phyloP scores from a whole-genome alignment of 169 alveolate species.

The Eimeria tenella region DNA sequence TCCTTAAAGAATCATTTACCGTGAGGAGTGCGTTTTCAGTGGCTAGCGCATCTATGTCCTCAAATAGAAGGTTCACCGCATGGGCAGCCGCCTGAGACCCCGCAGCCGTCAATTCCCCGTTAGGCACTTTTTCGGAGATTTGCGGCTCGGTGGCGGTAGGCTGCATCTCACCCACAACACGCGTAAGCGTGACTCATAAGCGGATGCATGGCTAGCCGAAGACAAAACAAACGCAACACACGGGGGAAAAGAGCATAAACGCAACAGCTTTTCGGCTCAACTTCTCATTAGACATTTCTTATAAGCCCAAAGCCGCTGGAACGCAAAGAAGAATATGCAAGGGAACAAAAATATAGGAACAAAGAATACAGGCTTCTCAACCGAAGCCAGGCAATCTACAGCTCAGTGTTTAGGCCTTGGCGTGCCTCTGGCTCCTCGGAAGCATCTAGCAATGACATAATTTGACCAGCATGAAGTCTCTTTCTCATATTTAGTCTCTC shows the following conservation, averaged over 20 bases:
- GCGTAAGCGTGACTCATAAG: no score
- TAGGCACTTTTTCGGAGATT: no score
- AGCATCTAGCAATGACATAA: conserved; percentile 4
- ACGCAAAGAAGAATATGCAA: not conserved
- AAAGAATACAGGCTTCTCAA: not conserved
- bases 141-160: no score
- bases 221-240: no score
- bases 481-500: conserved; percentile 24
- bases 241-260: no score
- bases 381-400: not conserved
- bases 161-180: no score
- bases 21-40: conserved; percentile 42
- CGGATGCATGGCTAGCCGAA: no score
- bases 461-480: not conserved
- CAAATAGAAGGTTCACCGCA: conserved; percentile 22
- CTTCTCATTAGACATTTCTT: no score
- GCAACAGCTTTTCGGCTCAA: no score
- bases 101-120: no score
- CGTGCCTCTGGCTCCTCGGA: conserved; percentile 37
- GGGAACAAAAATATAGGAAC: not conserved
- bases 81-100: conserved; percentile 20
- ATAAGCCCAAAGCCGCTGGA: no score
- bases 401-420: not conserved
- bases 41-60: conserved; percentile 35
- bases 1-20: not conserved